Evolutionary conservation across 2,329 filamentous ascomycete species (phyloP).

Genomic region (Fusarium camptoceras): DNA sequence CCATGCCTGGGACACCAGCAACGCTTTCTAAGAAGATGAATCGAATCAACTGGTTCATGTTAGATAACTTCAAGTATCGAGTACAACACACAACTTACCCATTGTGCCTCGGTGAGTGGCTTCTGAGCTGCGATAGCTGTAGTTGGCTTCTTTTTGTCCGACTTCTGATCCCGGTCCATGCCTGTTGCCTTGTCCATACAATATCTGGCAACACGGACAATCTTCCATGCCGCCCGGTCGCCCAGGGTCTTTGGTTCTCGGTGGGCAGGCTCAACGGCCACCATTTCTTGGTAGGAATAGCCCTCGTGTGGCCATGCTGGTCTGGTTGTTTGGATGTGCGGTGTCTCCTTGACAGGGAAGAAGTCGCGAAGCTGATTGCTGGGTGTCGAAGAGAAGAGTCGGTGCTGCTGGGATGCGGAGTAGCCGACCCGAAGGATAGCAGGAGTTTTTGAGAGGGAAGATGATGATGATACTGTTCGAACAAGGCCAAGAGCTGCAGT

Average conservation of each 20-base stretch:
- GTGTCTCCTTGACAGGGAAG: constrained; percentile 71
- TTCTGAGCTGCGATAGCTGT: constrained; percentile 64
- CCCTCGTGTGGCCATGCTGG: constrained; percentile 78
- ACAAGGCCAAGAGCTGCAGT: constrained; percentile 38
- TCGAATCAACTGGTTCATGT: constrained; percentile 69
- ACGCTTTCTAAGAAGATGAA: constrained; percentile 96
- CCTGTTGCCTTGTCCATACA: constrained; percentile 86
- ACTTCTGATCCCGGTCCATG: constrained; percentile 76
- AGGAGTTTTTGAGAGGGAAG: constrained; percentile 23
- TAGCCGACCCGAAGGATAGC: constrained; percentile 28
- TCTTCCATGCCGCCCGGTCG: constrained; percentile 81
- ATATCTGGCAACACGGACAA: constrained; percentile 81
- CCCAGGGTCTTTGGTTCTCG: constrained; percentile 77
- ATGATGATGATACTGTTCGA: constrained; percentile 32
- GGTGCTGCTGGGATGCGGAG: constrained; percentile 32
- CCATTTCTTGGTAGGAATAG: constrained; percentile 85
- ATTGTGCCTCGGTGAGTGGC: constrained; percentile 85
- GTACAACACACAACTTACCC: constrained; percentile 59
- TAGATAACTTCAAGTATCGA: constrained; percentile 8
- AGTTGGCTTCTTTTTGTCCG: constrained; percentile 67
- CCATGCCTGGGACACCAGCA: constrained; percentile 96
- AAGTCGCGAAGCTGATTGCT: constrained; percentile 64
- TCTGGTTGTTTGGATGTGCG: constrained; percentile 70
- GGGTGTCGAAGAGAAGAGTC: constrained; percentile 63
- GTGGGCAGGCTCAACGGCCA: constrained; percentile 78